Evolutionary conservation across 139 green algal genomes (phyloP), one percentile per base, ranked within the genome.

Genomic region (Chlamydomonas sp.): DNA sequence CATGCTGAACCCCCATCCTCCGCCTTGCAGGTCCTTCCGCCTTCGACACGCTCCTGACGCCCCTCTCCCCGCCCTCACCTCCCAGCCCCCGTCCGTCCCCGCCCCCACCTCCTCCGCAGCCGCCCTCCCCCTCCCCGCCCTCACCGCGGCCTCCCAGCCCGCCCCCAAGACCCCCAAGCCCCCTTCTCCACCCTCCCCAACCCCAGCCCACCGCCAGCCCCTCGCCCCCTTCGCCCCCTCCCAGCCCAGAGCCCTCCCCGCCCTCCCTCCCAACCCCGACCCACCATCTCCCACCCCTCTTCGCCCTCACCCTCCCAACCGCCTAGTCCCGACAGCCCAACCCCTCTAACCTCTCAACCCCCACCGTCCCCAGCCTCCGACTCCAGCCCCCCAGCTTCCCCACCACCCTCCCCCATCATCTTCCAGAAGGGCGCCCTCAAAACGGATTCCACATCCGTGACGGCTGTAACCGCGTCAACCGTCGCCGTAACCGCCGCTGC

Each of bases 401-500:
- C 71, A 60, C 71, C 82, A 10, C 82, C 12, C 15, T 14, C 71
- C 71, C 73, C 4, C 73, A 60, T 6, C 73, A 60, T 17, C 77
- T 3, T 5, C 20, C 78, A 84, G 79, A 49, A 61, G 18, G 82
- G 82, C 71, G 2, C 66, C 61, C 4, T 86, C 57, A 31, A 14
- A 18, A 49, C 59, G n/a, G 17, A 72, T 71, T 73, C 60, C 71
- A 15, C 63, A 3, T 63, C 74, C 12, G 74, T 81, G 3, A n/a
- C 77, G 18, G 63, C 57, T 3, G 72, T 78, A 2, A 74, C 83
- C 57, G 74, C 83, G 4, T 77, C 83, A 9, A 82, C 83, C 63
- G 77, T 88, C 74, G 83, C 83, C 49, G 83, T n/a, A 63, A 77
- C 83, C 80, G 72, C 69, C 59, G 68, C 15, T 31, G n/a, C 68